Base-by-base conservation (phyloP, 306 rosid genomes). In the Prunus mira region DNA sequence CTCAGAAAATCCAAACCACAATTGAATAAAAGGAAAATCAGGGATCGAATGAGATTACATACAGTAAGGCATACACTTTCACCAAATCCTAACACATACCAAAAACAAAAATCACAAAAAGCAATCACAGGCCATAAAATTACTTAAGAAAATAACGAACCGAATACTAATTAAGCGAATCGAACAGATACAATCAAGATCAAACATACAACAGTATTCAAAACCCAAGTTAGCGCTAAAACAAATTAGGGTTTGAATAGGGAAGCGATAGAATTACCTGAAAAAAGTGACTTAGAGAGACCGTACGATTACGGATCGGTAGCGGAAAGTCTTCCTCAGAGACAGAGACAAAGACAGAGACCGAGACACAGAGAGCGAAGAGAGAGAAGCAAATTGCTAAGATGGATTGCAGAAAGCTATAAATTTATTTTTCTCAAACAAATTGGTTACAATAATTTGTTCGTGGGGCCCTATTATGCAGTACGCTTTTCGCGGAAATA, bases 191-290 rank as follows among this genome's bases (percentile, higher is more conserved):
- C 41, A 58, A 24, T 57, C 60, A 27, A 32, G 60, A 65, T 65
- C 73, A 47, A 38, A 30, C 43, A 5, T 28, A n/a, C 65, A 54
- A 19, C 14, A 5, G 14, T 5, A 20, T 1, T 28, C 67, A 54
- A 15, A 63, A 52, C 19, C 52, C 50, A 54, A 43, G 18, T 24
- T 25, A 47, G 12, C 57, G 34, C 15, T 4, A 27, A 4, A 25
- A 54, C 15, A 34, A 45, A 38, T 27, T 27, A 12, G n/a, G 8
- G 43, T 50, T 63, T 30, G 14, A 34, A 24, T 19, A 56, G 13
- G 32, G 60, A n/a, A 50, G 60, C 3, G 30, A 58, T 8, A 34
- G 15, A 62, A 69, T 51, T 75, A 80, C 84, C 84, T 75, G 76
- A 1, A n/a, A 34, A 34, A 74, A 0, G 61, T 12, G 47, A 64